A percentile compares a stretch with the other conserved stretches of the same genome.
These are phyloP conservation scores for Solanum lignicaule DNA, from an alignment of 257 asterid species.

Conservation along the genomic window DNA sequence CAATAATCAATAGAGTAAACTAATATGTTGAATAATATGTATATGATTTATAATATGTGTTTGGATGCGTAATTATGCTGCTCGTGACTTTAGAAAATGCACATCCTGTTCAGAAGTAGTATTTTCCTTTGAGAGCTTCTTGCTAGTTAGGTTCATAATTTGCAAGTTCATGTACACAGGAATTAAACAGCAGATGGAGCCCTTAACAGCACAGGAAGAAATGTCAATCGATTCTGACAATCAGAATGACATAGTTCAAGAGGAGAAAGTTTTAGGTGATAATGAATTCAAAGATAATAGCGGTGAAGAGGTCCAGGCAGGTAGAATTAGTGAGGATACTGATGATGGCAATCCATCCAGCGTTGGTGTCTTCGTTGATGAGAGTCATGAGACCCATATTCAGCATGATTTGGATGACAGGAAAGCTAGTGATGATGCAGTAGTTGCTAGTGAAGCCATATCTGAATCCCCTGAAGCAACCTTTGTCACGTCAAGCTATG, in stretches of 20 bases:
- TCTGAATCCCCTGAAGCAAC: slow-evolving; percentile 24
- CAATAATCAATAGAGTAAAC: not conserved
- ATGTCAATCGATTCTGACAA: slow-evolving; percentile 36
- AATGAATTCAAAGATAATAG: slow-evolving; percentile 29
- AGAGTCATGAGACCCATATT: slow-evolving; percentile 16
- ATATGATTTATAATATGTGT: not conserved
- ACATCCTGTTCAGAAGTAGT: not conserved
- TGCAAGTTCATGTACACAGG: slow-evolving; percentile 27
- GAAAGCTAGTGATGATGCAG: slow-evolving; percentile 22
- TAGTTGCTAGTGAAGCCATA: slow-evolving; percentile 33
- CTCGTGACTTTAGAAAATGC: not conserved
- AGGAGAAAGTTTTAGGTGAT: slow-evolving; percentile 23
- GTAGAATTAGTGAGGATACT: slow-evolving; percentile 25
- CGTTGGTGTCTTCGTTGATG: slow-evolving; percentile 16
- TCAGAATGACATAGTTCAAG: slow-evolving; percentile 24
- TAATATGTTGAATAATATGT: not conserved
- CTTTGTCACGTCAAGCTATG: slow-evolving; percentile 25
- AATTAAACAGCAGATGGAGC: slow-evolving; percentile 47
- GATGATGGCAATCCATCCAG: slow-evolving; percentile 25
- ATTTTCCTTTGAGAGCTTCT: not conserved
- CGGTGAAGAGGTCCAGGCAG: slow-evolving; percentile 29
- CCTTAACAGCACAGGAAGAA: slow-evolving; percentile 50
- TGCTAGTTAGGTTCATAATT: slow-evolving; percentile 1
- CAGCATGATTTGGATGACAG: slow-evolving; percentile 22
- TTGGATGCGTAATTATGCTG: not conserved